These are phyloP conservation scores for Lentinula edodes DNA, from an alignment of 768 basidiomycete genomes.

Conservation along the genomic window DNA sequence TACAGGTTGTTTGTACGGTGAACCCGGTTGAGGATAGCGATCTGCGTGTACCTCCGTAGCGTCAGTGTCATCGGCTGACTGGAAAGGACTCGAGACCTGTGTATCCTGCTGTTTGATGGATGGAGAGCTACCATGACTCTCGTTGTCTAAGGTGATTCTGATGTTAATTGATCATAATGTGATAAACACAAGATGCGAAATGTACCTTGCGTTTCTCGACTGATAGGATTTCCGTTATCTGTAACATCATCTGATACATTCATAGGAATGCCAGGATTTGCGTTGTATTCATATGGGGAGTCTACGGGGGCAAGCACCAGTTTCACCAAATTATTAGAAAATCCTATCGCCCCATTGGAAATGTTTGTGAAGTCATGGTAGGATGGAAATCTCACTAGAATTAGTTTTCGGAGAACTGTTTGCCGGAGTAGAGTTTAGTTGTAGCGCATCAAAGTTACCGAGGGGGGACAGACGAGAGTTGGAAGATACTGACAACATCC, in stretches of 20 bases:
- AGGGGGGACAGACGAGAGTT: neutral
- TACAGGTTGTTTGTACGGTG: neutral
- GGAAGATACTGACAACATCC: neutral
- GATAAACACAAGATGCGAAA: neutral
- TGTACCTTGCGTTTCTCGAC: neutral
- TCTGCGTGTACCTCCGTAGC: neutral
- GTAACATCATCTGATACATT: no score
- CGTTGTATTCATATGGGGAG: neutral
- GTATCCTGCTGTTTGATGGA: neutral
- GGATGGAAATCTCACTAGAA: neutral
- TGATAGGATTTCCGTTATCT: neutral
- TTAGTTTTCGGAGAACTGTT: neutral
- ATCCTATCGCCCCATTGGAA: neutral
- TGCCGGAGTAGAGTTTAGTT: neutral
- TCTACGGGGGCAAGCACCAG: neutral
- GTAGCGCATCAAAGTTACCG: neutral
- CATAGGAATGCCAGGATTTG: no score
- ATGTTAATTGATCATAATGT: neutral
- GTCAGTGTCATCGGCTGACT: neutral
- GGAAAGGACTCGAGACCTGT: neutral
- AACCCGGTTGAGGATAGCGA: neutral
- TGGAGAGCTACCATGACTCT: neutral
- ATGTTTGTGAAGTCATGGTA: neutral
- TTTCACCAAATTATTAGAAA: neutral
- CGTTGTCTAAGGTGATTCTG: neutral